Conservation (phyloP, 2,329 filamentous ascomycete genomes). For the Aciculosporium take region DNA sequence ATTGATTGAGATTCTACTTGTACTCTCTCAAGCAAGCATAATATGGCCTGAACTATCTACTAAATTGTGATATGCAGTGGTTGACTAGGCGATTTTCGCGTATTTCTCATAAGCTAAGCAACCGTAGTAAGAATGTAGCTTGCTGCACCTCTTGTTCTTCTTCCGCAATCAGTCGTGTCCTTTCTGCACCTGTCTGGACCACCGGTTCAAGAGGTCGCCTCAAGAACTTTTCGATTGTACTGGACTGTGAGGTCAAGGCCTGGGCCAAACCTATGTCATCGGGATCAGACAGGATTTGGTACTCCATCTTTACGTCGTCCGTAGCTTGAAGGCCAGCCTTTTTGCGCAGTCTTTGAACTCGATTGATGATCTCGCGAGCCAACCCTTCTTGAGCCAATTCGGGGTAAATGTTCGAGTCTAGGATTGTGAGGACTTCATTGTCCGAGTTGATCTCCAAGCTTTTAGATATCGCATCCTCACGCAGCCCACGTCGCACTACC, state of each 20-base stretch:
- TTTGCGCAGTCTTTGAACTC: slow-evolving; percentile 85
- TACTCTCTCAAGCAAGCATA: too few species aligned
- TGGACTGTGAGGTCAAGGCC: slow-evolving; percentile 54
- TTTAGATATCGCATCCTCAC: slow-evolving; percentile 54
- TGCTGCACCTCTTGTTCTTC: slow-evolving; percentile 80
- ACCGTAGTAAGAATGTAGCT: slow-evolving; percentile 61
- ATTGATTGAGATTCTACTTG: not conserved
- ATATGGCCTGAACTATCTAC: not conserved
- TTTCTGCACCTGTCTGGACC: slow-evolving; percentile 11
- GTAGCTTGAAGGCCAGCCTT: slow-evolving; percentile 82
- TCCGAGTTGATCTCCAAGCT: slow-evolving; percentile 79
- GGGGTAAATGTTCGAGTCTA: slow-evolving; percentile 71
- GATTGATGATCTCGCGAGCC: slow-evolving; percentile 82
- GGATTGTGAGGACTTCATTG: slow-evolving; percentile 76
- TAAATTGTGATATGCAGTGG: not conserved
- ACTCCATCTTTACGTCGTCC: slow-evolving; percentile 93
- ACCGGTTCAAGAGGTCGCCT: slow-evolving; percentile 54
- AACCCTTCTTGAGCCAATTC: slow-evolving; percentile 81
- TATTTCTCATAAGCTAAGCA: slow-evolving; percentile 53
- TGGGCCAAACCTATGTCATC: slow-evolving; percentile 58
- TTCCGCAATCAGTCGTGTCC: slow-evolving; percentile 47
- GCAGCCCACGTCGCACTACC: slow-evolving; percentile 59
- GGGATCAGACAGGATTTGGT: slow-evolving; percentile 65
- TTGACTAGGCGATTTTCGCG: not conserved
- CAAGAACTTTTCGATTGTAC: slow-evolving; percentile 61